Evolutionary conservation across 257 asterid species (phyloP).

Genomic region (Gynochthodes officinalis): DNA sequence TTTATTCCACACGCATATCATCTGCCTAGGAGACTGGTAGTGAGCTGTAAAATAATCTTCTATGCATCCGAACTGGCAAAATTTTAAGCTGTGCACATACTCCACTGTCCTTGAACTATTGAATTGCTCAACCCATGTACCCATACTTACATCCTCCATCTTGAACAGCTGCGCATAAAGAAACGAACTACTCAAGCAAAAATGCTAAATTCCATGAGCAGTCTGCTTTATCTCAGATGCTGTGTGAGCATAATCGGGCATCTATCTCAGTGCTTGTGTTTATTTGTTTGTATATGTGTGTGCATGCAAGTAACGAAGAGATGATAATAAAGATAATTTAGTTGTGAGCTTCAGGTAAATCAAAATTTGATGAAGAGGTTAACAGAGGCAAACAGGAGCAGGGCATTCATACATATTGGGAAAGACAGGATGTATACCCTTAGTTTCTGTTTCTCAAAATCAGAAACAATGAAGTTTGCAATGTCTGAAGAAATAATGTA

Average conservation of each 20-base stretch:
- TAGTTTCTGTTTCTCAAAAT: slow-evolving; percentile 49
- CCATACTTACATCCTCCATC: slow-evolving; percentile 98
- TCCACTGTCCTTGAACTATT: slow-evolving; percentile 57
- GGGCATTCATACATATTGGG: neutral
- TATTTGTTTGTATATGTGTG: neutral
- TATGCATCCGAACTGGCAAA: slow-evolving; percentile 87
- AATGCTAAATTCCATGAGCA: neutral
- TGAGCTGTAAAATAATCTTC: slow-evolving; percentile 83
- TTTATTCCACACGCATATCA: slow-evolving; percentile 87
- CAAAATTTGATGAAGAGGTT: neutral
- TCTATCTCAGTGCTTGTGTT: neutral
- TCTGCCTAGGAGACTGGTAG: slow-evolving; percentile 90
- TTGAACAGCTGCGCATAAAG: slow-evolving; percentile 60
- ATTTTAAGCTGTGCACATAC: slow-evolving; percentile 80
- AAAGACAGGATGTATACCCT: slow-evolving; percentile 42
- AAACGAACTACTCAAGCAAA: neutral
- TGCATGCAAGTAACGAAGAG: neutral
- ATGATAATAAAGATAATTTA: neutral
- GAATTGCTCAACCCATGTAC: slow-evolving; percentile 87
- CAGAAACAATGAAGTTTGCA: slow-evolving; percentile 64
- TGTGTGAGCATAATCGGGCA: no score
- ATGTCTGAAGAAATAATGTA: slow-evolving; percentile 76
- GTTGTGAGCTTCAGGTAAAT: no score
- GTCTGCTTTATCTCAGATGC: neutral
- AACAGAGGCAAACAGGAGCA: neutral